Conservation (phyloP, 495 filamentous ascomycete genomes). For the Cudoniella acicularis region DNA sequence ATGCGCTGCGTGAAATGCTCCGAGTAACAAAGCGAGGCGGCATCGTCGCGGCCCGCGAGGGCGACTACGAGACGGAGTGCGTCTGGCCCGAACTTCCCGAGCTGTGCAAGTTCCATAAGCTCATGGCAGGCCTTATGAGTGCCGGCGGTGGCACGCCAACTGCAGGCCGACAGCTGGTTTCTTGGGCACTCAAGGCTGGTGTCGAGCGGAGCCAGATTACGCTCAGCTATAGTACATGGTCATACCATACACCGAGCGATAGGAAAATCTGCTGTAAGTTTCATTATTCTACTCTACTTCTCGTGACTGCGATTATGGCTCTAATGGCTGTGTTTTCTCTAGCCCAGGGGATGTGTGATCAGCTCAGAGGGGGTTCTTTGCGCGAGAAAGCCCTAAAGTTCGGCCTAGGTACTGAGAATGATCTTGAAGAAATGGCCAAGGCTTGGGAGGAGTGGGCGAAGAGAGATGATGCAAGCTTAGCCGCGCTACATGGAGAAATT, state of each 20-base stretch:
- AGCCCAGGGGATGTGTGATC: slow-evolving; percentile 32
- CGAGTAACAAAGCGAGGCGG: slow-evolving; percentile 39
- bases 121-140: slow-evolving; percentile 25
- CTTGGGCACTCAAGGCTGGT: slow-evolving; percentile 40
- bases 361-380: slow-evolving; percentile 27
- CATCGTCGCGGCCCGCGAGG: slow-evolving; percentile 39
- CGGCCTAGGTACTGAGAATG: slow-evolving; percentile 31
- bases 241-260: slow-evolving; percentile 32
- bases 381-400: slow-evolving; percentile 30
- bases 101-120: slow-evolving; percentile 32
- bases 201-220: slow-evolving; percentile 33
- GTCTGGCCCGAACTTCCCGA: slow-evolving; percentile 34
- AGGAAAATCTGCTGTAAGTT: slow-evolving; percentile 38
- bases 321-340: slow-evolving; percentile 14
- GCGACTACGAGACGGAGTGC: slow-evolving; percentile 33
- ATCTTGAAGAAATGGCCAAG: slow-evolving; percentile 38
- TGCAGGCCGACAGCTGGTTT: slow-evolving; percentile 37
- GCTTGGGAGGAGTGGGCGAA: slow-evolving; percentile 40
- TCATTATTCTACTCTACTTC: slow-evolving; percentile 13
- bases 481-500: slow-evolving; percentile 40
- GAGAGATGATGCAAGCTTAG: slow-evolving; percentile 32
- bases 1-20: slow-evolving; percentile 40
- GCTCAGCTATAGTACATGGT: slow-evolving; percentile 34
- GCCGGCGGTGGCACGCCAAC: slow-evolving; percentile 29
- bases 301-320: slow-evolving; percentile 6